Evolutionary conservation across 495 filamentous ascomycete genomes (phyloP).

Genomic region (Durotheca rogersii): DNA sequence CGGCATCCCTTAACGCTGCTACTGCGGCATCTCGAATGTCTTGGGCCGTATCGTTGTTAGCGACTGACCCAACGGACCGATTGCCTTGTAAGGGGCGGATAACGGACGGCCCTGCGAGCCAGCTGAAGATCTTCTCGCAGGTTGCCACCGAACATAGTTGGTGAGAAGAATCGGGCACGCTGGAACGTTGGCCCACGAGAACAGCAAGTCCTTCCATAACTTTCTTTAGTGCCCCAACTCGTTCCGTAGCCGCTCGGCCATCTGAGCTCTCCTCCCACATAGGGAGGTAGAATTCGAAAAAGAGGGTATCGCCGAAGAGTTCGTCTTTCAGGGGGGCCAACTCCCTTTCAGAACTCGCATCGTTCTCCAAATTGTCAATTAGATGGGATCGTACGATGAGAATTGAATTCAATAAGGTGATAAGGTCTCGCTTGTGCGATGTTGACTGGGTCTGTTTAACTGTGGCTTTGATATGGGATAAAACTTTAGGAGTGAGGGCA

Average conservation of each 20-base stretch:
- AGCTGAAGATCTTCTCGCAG: constrained; percentile 38
- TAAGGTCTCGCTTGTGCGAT: constrained; percentile 43
- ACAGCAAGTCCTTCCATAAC: constrained; percentile 42
- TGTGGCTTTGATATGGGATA: constrained; percentile 41
- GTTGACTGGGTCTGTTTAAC: constrained; percentile 43
- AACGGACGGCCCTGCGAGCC: constrained; percentile 27
- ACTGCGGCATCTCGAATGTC: constrained; percentile 43
- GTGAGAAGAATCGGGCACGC: neutral
- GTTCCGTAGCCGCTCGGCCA: constrained; percentile 28
- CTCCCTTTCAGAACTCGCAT: constrained; percentile 5
- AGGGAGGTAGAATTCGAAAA: constrained; percentile 43
- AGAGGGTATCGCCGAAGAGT: constrained; percentile 33
- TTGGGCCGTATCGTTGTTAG: constrained; percentile 32
- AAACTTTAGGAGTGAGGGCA: constrained; percentile 34
- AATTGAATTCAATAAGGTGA: constrained; percentile 44
- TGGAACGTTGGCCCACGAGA: constrained; percentile 39
- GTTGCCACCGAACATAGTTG: constrained; percentile 37
- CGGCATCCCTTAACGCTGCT: constrained; percentile 40
- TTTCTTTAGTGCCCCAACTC: constrained; percentile 39
- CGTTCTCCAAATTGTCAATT: constrained; percentile 24
- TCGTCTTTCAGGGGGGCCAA: constrained; percentile 18
- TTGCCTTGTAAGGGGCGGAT: constrained; percentile 22
- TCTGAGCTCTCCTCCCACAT: constrained; percentile 38
- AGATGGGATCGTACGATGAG: constrained; percentile 40
- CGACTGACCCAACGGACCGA: constrained; percentile 4